Evolutionary conservation across 768 basidiomycete species (phyloP), one percentile per base, ranked within the genome.

Genomic region (Erythrobasidium yunnanense): DNA sequence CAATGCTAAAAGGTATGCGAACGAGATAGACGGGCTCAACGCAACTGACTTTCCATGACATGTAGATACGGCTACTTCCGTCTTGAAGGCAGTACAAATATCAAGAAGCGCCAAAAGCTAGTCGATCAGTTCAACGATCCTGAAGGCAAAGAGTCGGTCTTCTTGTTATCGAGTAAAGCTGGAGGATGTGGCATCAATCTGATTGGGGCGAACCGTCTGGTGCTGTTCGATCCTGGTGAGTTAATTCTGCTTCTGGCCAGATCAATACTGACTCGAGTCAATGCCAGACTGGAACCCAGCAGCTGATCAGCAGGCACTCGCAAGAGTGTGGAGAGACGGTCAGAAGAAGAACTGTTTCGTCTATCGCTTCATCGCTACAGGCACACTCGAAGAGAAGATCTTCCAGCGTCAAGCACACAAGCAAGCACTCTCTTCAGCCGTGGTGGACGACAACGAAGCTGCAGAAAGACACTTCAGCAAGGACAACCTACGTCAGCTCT

Each of bases 341-440:
- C 93, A 97, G 76, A 99, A 95, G 83, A 97, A 97, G 83, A 92
- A 95, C 78, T 99, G 93, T 73, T 99, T 99, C 71, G 93, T 97
- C 2, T 99, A 97, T 76, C 88, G 93, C 23, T 99, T 97, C 77
- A 92, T 96, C 42, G 35, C 66, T 15, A 50, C 67, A 69, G 93
- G 92, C 1, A 95, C 92, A 0, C 95, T 97, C 68, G 92, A 97
- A 77, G 93, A 97, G 78, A 97, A 96, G 80, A 95, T 97, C 70
- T 97, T 96, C 77, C 95, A 99, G 76, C 81, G 95, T 50, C 95
- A 99, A 77, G 90, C 87, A 15, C 87, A 85, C 70, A 99, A 99
- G 76, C 90, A 93, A 75, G 89, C 92, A 1, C 82, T 97, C 11
- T 97, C 95, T 0, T 91, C 91, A 0, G 90, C 90, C n/a, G 91